Evolutionary conservation across 1,139 yeast genomes (phyloP).

Genomic region (Saccharomyces hybrid): DNA sequence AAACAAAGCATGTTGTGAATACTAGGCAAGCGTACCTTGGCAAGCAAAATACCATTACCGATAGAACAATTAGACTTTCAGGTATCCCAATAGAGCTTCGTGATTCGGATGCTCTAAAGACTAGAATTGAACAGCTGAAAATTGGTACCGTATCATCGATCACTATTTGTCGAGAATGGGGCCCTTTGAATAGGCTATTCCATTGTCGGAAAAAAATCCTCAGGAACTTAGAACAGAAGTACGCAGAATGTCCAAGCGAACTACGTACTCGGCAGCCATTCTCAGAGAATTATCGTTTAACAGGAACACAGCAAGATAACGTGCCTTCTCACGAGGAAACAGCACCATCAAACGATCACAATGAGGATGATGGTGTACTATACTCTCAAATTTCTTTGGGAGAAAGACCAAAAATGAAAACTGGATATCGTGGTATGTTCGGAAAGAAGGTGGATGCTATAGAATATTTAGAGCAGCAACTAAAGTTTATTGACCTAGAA

Average conservation of each 20-base stretch:
- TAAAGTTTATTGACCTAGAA: conserved; percentile 54
- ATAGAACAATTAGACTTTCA: conserved; percentile 78
- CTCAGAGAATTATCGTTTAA: conserved; percentile 22
- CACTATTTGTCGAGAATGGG: conserved; percentile 83
- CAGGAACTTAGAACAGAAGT: conserved; percentile 55
- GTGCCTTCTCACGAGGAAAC: not conserved
- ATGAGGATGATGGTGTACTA: conserved; percentile 27
- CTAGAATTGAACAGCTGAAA: conserved; percentile 67
- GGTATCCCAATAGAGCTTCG: conserved; percentile 86
- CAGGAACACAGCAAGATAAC: conserved; percentile 9
- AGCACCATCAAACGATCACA: conserved; percentile 1
- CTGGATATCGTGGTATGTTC: conserved; percentile 44
- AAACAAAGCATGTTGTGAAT: conserved; percentile 62
- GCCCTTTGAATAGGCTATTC: conserved; percentile 56
- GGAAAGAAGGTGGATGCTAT: conserved; percentile 61
- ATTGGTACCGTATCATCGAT: conserved; percentile 75
- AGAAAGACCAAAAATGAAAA: conserved; percentile 45
- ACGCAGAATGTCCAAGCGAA: conserved; percentile 56
- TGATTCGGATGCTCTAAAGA: conserved; percentile 56
- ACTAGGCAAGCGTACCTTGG: conserved; percentile 82
- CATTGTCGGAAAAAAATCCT: conserved; percentile 49
- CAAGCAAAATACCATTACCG: conserved; percentile 82
- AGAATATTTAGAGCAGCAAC: conserved; percentile 49
- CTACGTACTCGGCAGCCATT: conserved; percentile 18
- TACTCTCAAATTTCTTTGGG: conserved; percentile 23